A percentile compares a stretch with the other conserved stretches of the same genome.
phyloP scores from a whole-genome alignment of 306 rosid genomes.

The Luffa aegyptiaca region DNA sequence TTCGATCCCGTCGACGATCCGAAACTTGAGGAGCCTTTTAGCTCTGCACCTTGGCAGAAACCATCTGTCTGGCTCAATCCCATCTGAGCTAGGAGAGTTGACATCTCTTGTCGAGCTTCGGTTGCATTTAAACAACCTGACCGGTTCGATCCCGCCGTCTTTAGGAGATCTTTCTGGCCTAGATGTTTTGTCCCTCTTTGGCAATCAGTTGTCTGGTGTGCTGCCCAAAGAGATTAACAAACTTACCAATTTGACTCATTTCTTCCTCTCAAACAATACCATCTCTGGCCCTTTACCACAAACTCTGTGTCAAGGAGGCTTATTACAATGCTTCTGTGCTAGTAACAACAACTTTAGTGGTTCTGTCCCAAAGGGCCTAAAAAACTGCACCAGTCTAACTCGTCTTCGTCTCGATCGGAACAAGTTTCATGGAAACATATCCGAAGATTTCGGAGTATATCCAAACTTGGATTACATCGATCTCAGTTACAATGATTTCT shows the following conservation, averaged over 20 bases:
- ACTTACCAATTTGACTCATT: slow-evolving; percentile 19
- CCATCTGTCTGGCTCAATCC: slow-evolving; percentile 25
- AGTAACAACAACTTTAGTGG: slow-evolving; percentile 27
- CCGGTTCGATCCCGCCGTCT: slow-evolving; percentile 21
- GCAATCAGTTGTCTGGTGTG: slow-evolving; percentile 27
- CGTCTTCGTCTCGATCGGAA: slow-evolving; percentile 33
- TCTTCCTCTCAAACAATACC: slow-evolving; percentile 19
- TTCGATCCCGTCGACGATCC: slow-evolving; percentile 17
- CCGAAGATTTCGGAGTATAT: slow-evolving; percentile 32
- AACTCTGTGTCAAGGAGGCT: slow-evolving; percentile 13
- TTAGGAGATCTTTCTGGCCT: slow-evolving; percentile 7
- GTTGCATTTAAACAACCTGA: slow-evolving; percentile 12
- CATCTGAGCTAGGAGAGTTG: slow-evolving; percentile 17
- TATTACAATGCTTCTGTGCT: slow-evolving; percentile 25
- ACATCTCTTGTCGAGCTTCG: slow-evolving; percentile 7
- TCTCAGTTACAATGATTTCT: slow-evolving; percentile 27
- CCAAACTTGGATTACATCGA: slow-evolving; percentile 31
- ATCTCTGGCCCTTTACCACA: slow-evolving; percentile 28
- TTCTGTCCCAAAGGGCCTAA: slow-evolving; percentile 30
- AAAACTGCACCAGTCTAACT: slow-evolving; percentile 27
- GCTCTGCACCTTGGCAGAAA: slow-evolving; percentile 15
- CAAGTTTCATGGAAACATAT: slow-evolving; percentile 30
- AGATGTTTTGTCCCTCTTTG: slow-evolving; percentile 10
- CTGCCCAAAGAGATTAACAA: slow-evolving; percentile 19
- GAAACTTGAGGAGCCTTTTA: slow-evolving; percentile 7